These are phyloP conservation scores for Calocera viscosa DNA, from an alignment of 768 basidiomycete genomes.

Conservation along the genomic window DNA sequence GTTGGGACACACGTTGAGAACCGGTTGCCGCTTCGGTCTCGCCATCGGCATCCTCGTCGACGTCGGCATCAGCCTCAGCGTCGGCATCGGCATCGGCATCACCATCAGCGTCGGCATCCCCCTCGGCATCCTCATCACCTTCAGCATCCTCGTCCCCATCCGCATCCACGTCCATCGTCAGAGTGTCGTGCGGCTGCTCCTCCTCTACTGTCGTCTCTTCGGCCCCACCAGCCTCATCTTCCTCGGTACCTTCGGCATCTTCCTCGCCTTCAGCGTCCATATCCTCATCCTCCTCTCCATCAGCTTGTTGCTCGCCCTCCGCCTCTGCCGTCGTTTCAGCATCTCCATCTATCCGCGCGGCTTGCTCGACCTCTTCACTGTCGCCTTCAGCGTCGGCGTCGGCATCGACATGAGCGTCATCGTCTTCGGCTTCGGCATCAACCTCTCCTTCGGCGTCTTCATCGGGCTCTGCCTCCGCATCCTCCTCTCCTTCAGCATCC, in stretches of 20 bases:
- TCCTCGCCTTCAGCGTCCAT: slow-evolving; percentile 16
- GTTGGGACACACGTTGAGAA: neutral
- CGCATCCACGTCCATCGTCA: neutral
- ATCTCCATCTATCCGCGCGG: slow-evolving; percentile 33
- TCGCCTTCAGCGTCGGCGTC: slow-evolving; percentile 56
- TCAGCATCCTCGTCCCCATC: slow-evolving; percentile 11
- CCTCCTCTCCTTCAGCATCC: slow-evolving; percentile 17
- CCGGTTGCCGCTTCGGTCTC: slow-evolving; percentile 1
- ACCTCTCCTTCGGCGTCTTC: slow-evolving; percentile 16
- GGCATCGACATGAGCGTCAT: slow-evolving; percentile 28
- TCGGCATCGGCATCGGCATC: slow-evolving; percentile 18
- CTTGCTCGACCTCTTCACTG: slow-evolving; percentile 47
- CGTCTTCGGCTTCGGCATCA: slow-evolving; percentile 37
- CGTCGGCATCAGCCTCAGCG: slow-evolving; percentile 13
- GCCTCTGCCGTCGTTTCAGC: slow-evolving; percentile 24
- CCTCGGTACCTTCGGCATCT: slow-evolving; percentile 14
- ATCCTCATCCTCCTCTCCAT: slow-evolving; percentile 7
- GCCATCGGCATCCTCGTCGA: slow-evolving; percentile 12
- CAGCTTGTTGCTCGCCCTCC: slow-evolving; percentile 10
- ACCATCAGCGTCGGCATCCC: slow-evolving; percentile 12
- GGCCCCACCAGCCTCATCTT: neutral
- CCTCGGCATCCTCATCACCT: slow-evolving; percentile 12
- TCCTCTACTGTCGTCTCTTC: neutral
- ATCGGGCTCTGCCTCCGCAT: slow-evolving; percentile 10
- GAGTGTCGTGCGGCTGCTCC: neutral